Evolutionary conservation across 371 early-diverging fungal species (phyloP).

Genomic region (Ordospora colligata): DNA sequence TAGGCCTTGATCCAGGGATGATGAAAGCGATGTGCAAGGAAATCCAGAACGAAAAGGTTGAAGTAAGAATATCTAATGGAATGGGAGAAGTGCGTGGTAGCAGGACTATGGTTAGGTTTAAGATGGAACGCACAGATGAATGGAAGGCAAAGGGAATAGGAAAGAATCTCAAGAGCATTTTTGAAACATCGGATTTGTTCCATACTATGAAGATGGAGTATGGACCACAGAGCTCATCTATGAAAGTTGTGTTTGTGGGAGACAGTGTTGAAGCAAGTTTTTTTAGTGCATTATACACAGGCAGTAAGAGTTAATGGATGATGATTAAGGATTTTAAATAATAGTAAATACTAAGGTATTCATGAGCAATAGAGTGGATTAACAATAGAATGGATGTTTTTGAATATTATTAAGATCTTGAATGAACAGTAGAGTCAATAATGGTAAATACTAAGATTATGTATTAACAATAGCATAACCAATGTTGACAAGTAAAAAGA

Average conservation of each 20-base stretch:
- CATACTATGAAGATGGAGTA: not conserved
- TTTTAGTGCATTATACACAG: not conserved
- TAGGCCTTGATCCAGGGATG: not conserved
- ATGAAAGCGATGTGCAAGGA: not conserved
- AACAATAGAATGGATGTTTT: too few species aligned
- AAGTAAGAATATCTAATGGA: not conserved
- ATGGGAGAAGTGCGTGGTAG: not conserved
- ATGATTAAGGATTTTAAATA: too few species aligned
- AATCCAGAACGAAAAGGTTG: not conserved
- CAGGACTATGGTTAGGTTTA: not conserved
- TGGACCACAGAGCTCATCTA: not conserved
- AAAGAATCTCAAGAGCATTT: not conserved
- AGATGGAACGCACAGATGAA: not conserved
- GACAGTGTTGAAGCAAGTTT: not conserved
- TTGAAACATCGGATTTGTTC: not conserved
- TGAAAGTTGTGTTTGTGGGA: not conserved
- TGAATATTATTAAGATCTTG: too few species aligned
- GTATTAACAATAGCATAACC: too few species aligned
- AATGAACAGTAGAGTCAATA: too few species aligned
- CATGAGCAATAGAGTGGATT: too few species aligned
- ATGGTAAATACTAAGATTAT: too few species aligned
- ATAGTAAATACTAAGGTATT: too few species aligned
- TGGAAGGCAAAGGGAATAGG: not conserved
- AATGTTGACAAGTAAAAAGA: too few species aligned
- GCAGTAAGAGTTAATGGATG: too few species aligned